These are phyloP conservation scores for Backusella tuberculispora DNA, from an alignment of 192 early-diverging fungal species.

Conservation along the genomic window DNA sequence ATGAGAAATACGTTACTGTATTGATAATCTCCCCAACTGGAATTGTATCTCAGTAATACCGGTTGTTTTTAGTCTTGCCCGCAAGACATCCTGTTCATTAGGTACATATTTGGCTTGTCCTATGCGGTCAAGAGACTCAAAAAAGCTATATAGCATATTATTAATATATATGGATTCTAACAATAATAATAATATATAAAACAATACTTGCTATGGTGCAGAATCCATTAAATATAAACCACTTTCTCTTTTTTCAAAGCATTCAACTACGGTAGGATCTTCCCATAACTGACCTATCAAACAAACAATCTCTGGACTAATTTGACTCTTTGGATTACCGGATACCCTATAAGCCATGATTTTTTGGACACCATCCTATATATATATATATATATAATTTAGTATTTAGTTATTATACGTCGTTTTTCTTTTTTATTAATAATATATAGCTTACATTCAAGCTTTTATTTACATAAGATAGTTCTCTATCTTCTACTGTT, in stretches of 20 bases:
- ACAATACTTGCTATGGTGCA: constrained; percentile 64
- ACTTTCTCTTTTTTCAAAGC: constrained; percentile 61
- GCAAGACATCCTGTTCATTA: constrained; percentile 92
- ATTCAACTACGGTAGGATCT: constrained; percentile 59
- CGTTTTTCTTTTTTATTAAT: no score
- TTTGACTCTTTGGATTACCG: constrained; percentile 14
- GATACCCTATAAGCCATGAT: constrained; percentile 19
- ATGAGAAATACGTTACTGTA: constrained; percentile 66
- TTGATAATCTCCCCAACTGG: constrained; percentile 85
- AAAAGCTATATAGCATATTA: constrained; percentile 65
- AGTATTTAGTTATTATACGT: background rate
- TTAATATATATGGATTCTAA: background rate
- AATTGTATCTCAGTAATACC: constrained; percentile 97
- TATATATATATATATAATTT: background rate
- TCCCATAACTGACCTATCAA: constrained; percentile 48
- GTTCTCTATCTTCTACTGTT: background rate
- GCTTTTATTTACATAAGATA: constrained; percentile 8
- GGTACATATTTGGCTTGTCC: constrained; percentile 85
- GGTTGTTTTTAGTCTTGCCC: constrained; percentile 95
- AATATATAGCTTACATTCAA: constrained; percentile 8
- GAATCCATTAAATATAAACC: constrained; percentile 84
- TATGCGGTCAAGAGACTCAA: constrained; percentile 88
- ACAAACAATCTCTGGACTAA: constrained; percentile 4
- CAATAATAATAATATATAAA: background rate
- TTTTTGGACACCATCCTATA: constrained; percentile 3